Percentiles rank a stretch among this genome's conserved stretches.
phyloP scores from a whole-genome alignment of 768 basidiomycete genomes.

The Lentinula lateritia region DNA sequence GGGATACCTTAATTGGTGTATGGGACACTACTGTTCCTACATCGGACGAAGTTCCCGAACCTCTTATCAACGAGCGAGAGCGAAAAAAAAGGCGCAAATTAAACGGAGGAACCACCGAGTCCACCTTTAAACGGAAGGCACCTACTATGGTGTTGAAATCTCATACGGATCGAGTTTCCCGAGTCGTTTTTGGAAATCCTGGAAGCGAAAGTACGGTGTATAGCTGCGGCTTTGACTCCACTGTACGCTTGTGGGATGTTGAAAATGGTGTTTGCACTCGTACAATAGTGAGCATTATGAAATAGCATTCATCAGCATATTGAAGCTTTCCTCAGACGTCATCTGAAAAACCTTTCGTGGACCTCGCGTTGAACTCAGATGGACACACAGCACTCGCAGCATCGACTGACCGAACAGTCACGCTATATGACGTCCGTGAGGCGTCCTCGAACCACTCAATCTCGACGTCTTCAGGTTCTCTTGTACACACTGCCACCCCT shows the following conservation, averaged over 20 bases:
- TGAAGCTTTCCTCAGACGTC: conserved; percentile 38
- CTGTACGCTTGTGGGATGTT: conserved; percentile 83
- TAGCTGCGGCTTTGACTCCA: conserved; percentile 88
- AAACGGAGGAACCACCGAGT: conserved; percentile 21
- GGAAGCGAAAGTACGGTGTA: conserved; percentile 37
- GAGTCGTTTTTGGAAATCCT: conserved; percentile 48
- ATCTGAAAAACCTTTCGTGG: conserved; percentile 71
- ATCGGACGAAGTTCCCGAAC: conserved; percentile 57
- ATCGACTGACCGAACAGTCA: conserved; percentile 72
- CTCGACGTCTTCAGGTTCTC: conserved; percentile 31
- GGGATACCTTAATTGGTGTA: conserved; percentile 82
- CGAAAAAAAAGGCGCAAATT: conserved; percentile 65
- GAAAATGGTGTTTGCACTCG: conserved; percentile 66
- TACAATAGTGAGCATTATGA: conserved; percentile 53
- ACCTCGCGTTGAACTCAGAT: conserved; percentile 43
- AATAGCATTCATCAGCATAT: no score
- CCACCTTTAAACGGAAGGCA: conserved; percentile 49
- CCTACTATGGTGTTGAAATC: conserved; percentile 74
- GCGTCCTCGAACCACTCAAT: conserved; percentile 24
- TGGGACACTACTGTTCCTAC: conserved; percentile 67
- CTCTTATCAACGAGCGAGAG: conserved; percentile 27
- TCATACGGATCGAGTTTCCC: conserved; percentile 79
- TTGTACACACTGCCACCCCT: conserved; percentile 62
- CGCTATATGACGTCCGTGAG: conserved; percentile 62
- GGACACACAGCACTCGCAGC: conserved; percentile 48